Evolutionary conservation across 306 rosid species (phyloP).

Genomic region (Quercus glauca): DNA sequence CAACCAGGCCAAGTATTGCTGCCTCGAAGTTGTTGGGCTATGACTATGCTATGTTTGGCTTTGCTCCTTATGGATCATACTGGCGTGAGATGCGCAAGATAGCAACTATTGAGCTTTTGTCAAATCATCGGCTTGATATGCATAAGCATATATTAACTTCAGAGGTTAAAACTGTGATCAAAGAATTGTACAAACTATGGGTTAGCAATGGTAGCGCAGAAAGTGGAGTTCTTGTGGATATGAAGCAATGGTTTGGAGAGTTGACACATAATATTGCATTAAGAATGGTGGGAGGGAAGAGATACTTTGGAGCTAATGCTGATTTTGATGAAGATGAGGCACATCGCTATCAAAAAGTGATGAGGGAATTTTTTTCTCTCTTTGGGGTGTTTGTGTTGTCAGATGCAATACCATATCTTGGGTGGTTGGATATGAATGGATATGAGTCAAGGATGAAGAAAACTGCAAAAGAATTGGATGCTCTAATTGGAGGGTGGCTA

Average conservation of each 20-base stretch:
- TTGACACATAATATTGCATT: constrained; percentile 31
- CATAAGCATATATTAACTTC: constrained; percentile 27
- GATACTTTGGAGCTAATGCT: constrained; percentile 6
- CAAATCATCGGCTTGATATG: constrained; percentile 32
- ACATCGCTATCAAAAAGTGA: not conserved
- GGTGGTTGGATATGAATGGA: constrained; percentile 29
- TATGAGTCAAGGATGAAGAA: constrained; percentile 21
- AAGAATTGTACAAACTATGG: constrained; percentile 24
- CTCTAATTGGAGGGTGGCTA: constrained; percentile 11
- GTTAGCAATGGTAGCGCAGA: constrained; percentile 20
- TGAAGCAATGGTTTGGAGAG: constrained; percentile 44
- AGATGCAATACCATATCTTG: constrained; percentile 14
- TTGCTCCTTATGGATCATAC: constrained; percentile 36
- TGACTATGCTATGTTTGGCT: constrained; percentile 34
- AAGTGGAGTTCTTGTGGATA: constrained; percentile 23
- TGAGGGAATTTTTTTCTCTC: constrained; percentile 9
- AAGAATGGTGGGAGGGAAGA: constrained; percentile 33
- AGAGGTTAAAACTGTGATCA: constrained; percentile 26
- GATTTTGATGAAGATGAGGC: constrained; percentile 13
- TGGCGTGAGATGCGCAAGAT: constrained; percentile 44
- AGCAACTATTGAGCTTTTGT: constrained; percentile 34
- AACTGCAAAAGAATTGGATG: constrained; percentile 23
- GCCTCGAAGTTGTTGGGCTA: constrained; percentile 34
- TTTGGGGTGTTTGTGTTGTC: constrained; percentile 21
- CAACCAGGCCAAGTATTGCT: constrained; percentile 22